These are phyloP conservation scores for Neocallimastix lanati DNA, from an alignment of 192 early-diverging fungal species.

Conservation along the genomic window DNA sequence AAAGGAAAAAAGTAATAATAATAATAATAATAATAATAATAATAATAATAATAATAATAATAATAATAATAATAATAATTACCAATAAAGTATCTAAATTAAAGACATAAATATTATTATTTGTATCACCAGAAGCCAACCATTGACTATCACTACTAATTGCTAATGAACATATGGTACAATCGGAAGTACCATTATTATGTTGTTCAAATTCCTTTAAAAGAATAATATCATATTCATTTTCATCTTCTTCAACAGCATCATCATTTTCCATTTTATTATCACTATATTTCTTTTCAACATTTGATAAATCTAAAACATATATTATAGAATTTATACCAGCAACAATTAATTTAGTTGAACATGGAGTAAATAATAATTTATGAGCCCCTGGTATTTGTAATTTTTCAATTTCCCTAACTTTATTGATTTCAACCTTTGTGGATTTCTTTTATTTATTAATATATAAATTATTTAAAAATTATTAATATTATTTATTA, in stretches of 20 bases:
- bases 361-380: slow-evolving; percentile 67
- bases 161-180: slow-evolving; percentile 47
- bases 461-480: no score
- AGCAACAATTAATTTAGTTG: slow-evolving; percentile 51
- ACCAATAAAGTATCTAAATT: slow-evolving; percentile 53
- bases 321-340: slow-evolving; percentile 55
- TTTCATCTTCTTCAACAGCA: slow-evolving; percentile 12
- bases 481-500: no score
- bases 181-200: not conserved
- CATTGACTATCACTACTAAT: slow-evolving; percentile 63
- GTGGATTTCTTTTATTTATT: slow-evolving; percentile 3
- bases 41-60: no score
- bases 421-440: not conserved
- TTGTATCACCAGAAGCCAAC: slow-evolving; percentile 63
- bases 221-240: not conserved
- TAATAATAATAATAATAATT: no score
- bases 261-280: slow-evolving; percentile 17
- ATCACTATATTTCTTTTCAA: slow-evolving; percentile 43
- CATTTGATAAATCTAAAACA: slow-evolving; percentile 49
- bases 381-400: slow-evolving; percentile 33
- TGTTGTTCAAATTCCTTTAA: slow-evolving; percentile 1
- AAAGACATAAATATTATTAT: slow-evolving; percentile 52
- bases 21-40: no score
- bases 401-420: slow-evolving; percentile 6
- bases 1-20: no score